These are phyloP conservation scores for Sporothrix brunneoviolacea DNA, from an alignment of 2,329 filamentous ascomycete genomes.

Conservation along the genomic window DNA sequence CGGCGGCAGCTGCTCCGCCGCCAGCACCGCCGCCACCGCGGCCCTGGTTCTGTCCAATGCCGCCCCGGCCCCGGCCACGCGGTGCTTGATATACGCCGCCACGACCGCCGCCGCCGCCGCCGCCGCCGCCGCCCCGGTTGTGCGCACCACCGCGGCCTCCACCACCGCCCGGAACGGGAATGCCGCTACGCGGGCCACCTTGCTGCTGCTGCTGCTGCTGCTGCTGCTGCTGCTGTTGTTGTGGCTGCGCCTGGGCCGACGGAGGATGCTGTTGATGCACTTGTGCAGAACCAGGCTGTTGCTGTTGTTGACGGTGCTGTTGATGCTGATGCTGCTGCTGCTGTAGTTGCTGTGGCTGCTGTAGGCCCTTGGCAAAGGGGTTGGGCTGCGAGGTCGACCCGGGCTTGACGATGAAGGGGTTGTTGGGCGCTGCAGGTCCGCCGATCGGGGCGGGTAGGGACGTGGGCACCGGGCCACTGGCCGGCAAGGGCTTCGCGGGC, in stretches of 20 bases:
- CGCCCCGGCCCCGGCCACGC: constrained; percentile 21
- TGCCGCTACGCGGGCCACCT: constrained; percentile 14
- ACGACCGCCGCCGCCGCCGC: constrained; percentile 18
- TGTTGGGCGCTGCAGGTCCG: background rate
- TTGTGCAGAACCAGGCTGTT: background rate
- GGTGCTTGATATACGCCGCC: constrained; percentile 25
- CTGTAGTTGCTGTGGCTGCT: constrained; percentile 4
- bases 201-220: constrained; percentile 14
- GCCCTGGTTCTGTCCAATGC: constrained; percentile 18
- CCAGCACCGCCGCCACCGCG: constrained; percentile 23
- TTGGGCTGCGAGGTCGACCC: constrained; percentile 10
- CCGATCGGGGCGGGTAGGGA: constrained; percentile 1
- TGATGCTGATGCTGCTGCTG: constrained; percentile 6
- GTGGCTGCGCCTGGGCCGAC: constrained; percentile 10
- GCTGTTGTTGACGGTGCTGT: constrained; percentile 1
- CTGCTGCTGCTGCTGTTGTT: constrained; percentile 14
- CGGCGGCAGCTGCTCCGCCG: constrained; percentile 33
- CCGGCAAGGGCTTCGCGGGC: constrained; percentile 12
- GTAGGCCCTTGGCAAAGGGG: constrained; percentile 17
- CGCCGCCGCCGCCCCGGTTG: constrained; percentile 10
- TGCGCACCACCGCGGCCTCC: constrained; percentile 18
- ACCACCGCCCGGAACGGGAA: constrained; percentile 19
- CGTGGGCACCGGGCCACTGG: background rate
- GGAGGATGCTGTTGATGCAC: background rate
- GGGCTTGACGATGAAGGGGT: constrained; percentile 15